These are phyloP conservation scores for Pterulicium gracile DNA, from an alignment of 1,284 basidiomycete genomes.

Conservation along the genomic window DNA sequence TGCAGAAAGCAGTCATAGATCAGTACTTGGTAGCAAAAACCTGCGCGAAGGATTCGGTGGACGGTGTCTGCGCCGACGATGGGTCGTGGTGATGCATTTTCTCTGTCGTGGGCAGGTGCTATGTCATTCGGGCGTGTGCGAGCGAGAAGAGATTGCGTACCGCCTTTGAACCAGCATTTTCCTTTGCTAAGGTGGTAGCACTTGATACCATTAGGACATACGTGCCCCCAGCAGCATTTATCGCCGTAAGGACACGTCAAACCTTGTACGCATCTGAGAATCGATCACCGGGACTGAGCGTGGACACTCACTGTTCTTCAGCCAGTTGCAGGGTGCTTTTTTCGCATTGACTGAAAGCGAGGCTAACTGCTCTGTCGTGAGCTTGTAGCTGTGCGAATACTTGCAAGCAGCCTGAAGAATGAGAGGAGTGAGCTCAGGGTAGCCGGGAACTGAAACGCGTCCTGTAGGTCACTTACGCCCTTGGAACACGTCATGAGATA, in stretches of 20 bases:
- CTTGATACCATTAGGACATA: conserved; percentile 67
- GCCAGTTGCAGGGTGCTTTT: conserved; percentile 71
- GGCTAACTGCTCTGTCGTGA: conserved; percentile 57
- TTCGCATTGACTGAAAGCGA: conserved; percentile 61
- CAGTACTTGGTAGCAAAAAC: no score
- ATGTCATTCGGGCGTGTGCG: no score
- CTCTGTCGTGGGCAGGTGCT: conserved; percentile 1
- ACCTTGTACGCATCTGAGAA: conserved; percentile 27
- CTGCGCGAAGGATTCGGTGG: background rate
- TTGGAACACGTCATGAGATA: conserved; percentile 73
- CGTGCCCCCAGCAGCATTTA: conserved; percentile 69
- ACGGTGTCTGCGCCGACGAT: background rate
- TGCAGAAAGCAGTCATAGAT: no score
- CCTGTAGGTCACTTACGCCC: conserved; percentile 43
- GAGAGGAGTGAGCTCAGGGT: conserved; percentile 9
- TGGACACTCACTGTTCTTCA: conserved; percentile 49
- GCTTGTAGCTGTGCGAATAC: conserved; percentile 67
- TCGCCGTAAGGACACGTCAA: conserved; percentile 60
- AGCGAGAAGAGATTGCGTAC: conserved; percentile 40
- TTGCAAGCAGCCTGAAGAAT: conserved; percentile 51
- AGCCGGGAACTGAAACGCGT: conserved; percentile 3
- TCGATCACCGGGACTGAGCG: background rate
- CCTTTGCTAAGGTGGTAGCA: conserved; percentile 52
- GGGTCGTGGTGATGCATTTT: conserved; percentile 2
- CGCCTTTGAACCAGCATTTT: conserved; percentile 78